phyloP scores from a whole-genome alignment of 345 rosid genomes.

The Cardamine chenopodiifolia region DNA sequence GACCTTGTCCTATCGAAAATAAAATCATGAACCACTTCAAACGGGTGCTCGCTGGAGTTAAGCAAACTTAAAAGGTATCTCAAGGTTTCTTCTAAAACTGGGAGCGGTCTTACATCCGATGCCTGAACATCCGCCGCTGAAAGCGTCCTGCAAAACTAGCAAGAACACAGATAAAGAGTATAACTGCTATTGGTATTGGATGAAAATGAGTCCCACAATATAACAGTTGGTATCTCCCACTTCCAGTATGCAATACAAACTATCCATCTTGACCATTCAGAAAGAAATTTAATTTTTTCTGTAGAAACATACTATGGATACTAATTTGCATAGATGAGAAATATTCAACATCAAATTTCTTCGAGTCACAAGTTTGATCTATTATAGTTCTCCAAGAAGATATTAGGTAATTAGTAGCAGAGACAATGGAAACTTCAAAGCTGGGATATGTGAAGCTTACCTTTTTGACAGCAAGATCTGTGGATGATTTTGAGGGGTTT shows the following conservation, averaged over 20 bases:
- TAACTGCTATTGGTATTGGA: conserved; percentile 5
- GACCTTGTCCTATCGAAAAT: conserved; percentile 93
- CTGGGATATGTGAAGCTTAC: too few species aligned
- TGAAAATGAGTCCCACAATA: not conserved
- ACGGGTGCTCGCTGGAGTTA: conserved; percentile 61
- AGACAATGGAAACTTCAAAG: too few species aligned
- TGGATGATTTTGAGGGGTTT: conserved; percentile 69
- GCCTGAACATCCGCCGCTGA: conserved; percentile 53
- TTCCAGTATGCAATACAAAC: not conserved
- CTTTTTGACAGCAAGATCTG: conserved; percentile 82
- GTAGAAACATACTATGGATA: not conserved
- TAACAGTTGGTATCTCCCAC: not conserved
- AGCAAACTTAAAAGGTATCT: conserved; percentile 65
- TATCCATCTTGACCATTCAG: not conserved
- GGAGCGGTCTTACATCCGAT: conserved; percentile 76
- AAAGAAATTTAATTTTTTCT: not conserved
- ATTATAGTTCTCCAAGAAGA: not conserved
- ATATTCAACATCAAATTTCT: not conserved
- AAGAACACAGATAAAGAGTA: conserved; percentile 15
- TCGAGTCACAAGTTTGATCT: not conserved
- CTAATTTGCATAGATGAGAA: not conserved
- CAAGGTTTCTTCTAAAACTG: conserved; percentile 75
- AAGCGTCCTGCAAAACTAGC: conserved; percentile 94
- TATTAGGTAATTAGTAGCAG: too few species aligned
- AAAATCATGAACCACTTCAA: conserved; percentile 91